Evolutionary conservation across 1,284 basidiomycete species (phyloP), one percentile per base, ranked within the genome.

Genomic region (Naganishia liquefaciens): DNA sequence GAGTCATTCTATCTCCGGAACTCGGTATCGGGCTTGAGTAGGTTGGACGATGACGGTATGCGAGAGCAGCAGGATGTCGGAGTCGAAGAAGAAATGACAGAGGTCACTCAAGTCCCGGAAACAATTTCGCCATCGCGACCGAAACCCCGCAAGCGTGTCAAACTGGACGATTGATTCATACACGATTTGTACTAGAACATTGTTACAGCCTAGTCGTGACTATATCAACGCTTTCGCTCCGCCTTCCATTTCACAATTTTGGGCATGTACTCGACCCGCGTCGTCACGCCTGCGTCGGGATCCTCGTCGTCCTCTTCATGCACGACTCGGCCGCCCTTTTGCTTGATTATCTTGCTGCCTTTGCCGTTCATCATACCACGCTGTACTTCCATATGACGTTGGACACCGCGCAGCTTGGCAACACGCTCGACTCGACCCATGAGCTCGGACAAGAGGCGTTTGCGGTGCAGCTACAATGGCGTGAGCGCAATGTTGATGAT

Each of bases 221-320:
- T 33, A 25, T 1, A 23, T 23, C n/a, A 47, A 23, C 67, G 30
- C 54, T 68, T 68, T 27, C 67, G 39, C 54, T 68, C 67, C 17
- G 67, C 67, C 58, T 68, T 68, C 67, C 67, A 68, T 51, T 68
- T 68, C 25, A 68, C 53, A 30, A 68, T 49, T 52, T 68, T 68
- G n/a, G 63, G 51, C 43, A 44, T 43, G 25, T 51, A 62, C 33
- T 43, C 52, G 11, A 64, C 53, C 19, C 63, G 43, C 43, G 33
- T 42, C 15, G 25, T 52, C 21, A 52, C 63, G 27, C 53, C 60
- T 17, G 49, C 44, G n/a, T 63, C 65, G 33, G 60, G 62, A 37
- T 62, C 67, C 49, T 53, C 44, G 28, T 65, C 66, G n/a, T 63
- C 67, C 33, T 68, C 67, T 19, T 46, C 52, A 33, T 55, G 58